Evolutionary conservation across 139 green algal species (phyloP).

Genomic region (Tetradesmus obliquus): DNA sequence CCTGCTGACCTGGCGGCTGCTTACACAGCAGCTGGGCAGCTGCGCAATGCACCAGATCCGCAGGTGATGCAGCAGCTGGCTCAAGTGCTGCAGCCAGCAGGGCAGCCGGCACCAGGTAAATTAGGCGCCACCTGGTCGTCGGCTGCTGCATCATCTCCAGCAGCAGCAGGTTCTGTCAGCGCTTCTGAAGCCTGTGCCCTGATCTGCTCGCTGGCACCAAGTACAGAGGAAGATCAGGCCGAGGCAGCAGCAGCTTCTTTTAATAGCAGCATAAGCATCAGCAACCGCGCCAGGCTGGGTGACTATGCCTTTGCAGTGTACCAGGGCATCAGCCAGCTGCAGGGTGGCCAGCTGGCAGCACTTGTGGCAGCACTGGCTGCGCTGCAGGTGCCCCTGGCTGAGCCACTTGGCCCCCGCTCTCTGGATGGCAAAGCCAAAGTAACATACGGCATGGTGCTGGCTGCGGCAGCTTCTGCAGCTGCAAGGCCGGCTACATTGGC

Average conservation of each 20-base stretch:
- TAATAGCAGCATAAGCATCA: background rate
- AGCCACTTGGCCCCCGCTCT: background rate
- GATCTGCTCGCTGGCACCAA: background rate
- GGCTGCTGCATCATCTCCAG: background rate
- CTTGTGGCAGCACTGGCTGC: background rate
- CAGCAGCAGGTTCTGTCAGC: background rate
- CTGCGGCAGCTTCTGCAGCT: background rate
- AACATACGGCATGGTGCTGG: background rate
- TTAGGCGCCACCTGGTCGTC: background rate
- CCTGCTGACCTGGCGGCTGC: conserved; percentile 19
- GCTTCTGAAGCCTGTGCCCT: background rate
- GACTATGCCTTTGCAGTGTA: background rate
- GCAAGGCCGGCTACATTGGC: background rate
- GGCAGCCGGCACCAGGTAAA: background rate
- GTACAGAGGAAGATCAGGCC: background rate
- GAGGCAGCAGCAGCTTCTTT: background rate
- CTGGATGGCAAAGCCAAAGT: background rate
- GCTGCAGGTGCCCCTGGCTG: background rate
- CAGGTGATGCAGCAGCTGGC: conserved; percentile 31
- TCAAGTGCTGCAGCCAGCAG: background rate
- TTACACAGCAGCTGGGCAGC: background rate
- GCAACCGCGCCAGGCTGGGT: background rate
- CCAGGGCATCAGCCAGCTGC: background rate
- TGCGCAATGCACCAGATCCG: conserved; percentile 17
- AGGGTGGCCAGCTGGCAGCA: background rate